Conservation (phyloP, 2,329 filamentous ascomycete genomes). For the Pseudocercospora fijiensis region DNA sequence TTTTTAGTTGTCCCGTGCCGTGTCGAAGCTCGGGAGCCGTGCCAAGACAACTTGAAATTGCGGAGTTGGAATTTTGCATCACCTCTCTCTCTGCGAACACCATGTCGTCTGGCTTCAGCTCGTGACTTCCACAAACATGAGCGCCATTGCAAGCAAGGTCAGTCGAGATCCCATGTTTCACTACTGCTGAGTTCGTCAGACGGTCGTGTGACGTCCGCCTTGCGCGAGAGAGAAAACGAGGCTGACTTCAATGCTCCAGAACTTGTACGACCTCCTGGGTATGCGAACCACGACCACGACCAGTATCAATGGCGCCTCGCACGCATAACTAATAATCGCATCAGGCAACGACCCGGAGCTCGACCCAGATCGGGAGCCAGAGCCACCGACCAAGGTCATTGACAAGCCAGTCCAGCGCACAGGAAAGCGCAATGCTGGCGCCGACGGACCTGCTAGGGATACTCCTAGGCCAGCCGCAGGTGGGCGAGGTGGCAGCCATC, state of each 20-base stretch:
- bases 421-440: slow-evolving; percentile 83
- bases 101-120: slow-evolving; percentile 29
- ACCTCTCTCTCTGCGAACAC: slow-evolving; percentile 8
- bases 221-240: slow-evolving; percentile 23
- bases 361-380: slow-evolving; percentile 70
- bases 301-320: slow-evolving; percentile 9
- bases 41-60: neutral
- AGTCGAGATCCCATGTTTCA: neutral
- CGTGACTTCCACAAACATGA: slow-evolving; percentile 23
- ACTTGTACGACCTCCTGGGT: slow-evolving; percentile 98
- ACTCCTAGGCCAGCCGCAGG: slow-evolving; percentile 41
- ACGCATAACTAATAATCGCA: slow-evolving; percentile 27
- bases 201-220: neutral
- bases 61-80: neutral
- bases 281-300: slow-evolving; percentile 41
- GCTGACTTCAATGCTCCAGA: slow-evolving; percentile 56
- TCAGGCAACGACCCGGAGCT: slow-evolving; percentile 67
- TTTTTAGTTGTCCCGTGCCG: neutral
- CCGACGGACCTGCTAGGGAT: slow-evolving; percentile 59
- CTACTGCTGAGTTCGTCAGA: neutral
- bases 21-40: neutral
- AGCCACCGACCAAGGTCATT: slow-evolving; percentile 81
- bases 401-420: slow-evolving; percentile 77
- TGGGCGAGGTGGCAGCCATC: slow-evolving; percentile 55
- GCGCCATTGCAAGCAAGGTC: slow-evolving; percentile 30